Evolutionary conservation across 2,329 filamentous ascomycete genomes (phyloP).

Genomic region (Phaeosphaeriaceae sp.): DNA sequence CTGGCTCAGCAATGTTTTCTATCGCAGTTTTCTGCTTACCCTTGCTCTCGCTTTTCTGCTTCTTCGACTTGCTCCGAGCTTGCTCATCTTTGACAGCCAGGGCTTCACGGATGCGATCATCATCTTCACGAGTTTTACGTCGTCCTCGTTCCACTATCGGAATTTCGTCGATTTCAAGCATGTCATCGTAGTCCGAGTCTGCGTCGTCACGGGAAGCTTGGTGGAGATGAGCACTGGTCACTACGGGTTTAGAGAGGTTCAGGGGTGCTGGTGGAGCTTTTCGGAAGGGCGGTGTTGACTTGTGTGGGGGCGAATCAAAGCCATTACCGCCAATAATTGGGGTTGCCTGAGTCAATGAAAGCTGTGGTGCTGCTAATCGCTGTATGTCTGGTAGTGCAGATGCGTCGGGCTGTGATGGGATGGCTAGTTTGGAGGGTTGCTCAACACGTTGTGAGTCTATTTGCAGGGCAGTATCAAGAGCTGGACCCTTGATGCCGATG

Average conservation of each 20-base stretch:
- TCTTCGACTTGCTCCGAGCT: slow-evolving; percentile 74
- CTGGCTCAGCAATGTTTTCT: slow-evolving; percentile 19
- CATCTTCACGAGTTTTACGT: slow-evolving; percentile 84
- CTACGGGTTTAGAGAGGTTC: slow-evolving; percentile 64
- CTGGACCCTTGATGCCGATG: slow-evolving; percentile 29
- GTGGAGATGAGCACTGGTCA: slow-evolving; percentile 53
- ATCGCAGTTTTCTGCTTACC: slow-evolving; percentile 48
- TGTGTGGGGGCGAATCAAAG: slow-evolving; percentile 44
- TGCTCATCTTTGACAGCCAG: slow-evolving; percentile 72
- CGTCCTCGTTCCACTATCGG: slow-evolving; percentile 70
- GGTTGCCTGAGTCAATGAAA: slow-evolving; percentile 49
- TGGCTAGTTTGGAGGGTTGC: slow-evolving; percentile 14
- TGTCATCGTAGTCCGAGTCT: slow-evolving; percentile 84
- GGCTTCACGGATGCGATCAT: slow-evolving; percentile 78
- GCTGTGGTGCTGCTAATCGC: slow-evolving; percentile 40
- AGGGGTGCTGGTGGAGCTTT: slow-evolving; percentile 88
- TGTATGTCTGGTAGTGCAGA: slow-evolving; percentile 17
- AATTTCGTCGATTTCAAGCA: slow-evolving; percentile 72
- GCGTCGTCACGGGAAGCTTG: slow-evolving; percentile 64
- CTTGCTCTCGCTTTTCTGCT: slow-evolving; percentile 65
- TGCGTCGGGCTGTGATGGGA: slow-evolving; percentile 19
- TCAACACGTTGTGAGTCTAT: slow-evolving; percentile 20
- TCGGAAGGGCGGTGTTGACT: slow-evolving; percentile 59
- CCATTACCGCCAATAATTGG: slow-evolving; percentile 45
- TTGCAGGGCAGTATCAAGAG: slow-evolving; percentile 29